Conservation (phyloP, 139 green algal genomes). For the Coelastrella sp. region DNA sequence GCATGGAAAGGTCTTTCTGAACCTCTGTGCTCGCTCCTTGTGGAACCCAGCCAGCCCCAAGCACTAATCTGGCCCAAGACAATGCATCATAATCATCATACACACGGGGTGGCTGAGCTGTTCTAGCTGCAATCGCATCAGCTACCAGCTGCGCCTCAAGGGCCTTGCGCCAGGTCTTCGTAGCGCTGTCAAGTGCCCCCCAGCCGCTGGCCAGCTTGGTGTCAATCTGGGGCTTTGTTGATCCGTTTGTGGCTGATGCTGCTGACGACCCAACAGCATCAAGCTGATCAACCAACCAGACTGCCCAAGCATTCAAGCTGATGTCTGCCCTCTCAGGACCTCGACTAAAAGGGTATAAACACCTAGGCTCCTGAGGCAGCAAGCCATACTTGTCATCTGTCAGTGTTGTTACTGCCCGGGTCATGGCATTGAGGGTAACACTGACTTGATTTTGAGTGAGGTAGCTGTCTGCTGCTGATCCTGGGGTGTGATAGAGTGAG, state of each 20-base stretch:
- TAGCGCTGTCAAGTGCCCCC: background rate
- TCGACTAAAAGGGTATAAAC: background rate
- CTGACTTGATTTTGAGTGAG: slow-evolving; percentile 13
- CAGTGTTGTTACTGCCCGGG: background rate
- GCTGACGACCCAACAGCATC: background rate
- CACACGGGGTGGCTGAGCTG: too few species aligned
- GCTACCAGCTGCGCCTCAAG: slow-evolving; percentile 43
- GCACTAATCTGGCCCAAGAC: slow-evolving; percentile 49
- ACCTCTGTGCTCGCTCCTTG: background rate
- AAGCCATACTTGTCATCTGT: slow-evolving; percentile 39
- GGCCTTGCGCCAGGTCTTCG: slow-evolving; percentile 16
- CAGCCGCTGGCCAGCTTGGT: slow-evolving; percentile 1
- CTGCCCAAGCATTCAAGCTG: slow-evolving; percentile 56
- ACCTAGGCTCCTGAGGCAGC: slow-evolving; percentile 14
- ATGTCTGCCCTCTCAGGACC: slow-evolving; percentile 42
- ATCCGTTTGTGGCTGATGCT: background rate
- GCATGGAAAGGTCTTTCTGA: slow-evolving; percentile 45
- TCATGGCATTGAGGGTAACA: background rate
- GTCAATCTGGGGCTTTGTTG: background rate
- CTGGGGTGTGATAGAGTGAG: background rate
- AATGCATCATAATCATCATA: slow-evolving; percentile 49
- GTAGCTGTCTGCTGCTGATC: background rate
- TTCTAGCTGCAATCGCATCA: slow-evolving; percentile 39
- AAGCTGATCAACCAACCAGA: slow-evolving; percentile 42
- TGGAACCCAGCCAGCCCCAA: slow-evolving; percentile 35